These are phyloP conservation scores for Pezicula neosporulosa DNA, from an alignment of 2,329 filamentous ascomycete species.

Conservation along the genomic window DNA sequence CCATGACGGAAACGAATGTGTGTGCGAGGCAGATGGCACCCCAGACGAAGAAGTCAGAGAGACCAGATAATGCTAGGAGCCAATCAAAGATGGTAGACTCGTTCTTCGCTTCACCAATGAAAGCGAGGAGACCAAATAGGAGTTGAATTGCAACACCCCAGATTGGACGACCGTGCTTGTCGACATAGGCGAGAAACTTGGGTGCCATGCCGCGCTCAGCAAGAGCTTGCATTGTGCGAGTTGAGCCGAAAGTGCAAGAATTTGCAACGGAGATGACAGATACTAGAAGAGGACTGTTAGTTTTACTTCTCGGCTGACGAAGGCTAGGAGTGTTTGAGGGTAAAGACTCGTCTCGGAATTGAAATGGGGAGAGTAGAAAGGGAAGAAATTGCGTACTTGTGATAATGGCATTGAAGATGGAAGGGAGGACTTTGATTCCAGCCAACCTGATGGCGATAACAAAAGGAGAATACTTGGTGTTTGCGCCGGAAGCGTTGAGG, in stretches of 20 bases:
- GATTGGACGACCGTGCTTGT: conserved; percentile 55
- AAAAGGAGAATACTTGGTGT: conserved; percentile 36
- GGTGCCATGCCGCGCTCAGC: conserved; percentile 49
- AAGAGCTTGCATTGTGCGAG: conserved; percentile 46
- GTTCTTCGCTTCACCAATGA: conserved; percentile 42
- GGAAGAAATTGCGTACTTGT: conserved; percentile 20
- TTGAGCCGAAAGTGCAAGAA: conserved; percentile 46
- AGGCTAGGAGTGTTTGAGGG: too few species aligned
- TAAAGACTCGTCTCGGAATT: too few species aligned
- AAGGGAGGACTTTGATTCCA: conserved; percentile 43
- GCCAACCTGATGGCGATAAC: conserved; percentile 46
- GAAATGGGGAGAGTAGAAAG: too few species aligned
- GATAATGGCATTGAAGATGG: conserved; percentile 48
- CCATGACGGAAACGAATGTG: conserved; percentile 60
- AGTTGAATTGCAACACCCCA: conserved; percentile 49
- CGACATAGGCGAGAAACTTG: conserved; percentile 53
- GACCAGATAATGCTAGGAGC: conserved; percentile 65
- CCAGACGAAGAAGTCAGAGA: conserved; percentile 72
- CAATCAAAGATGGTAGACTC: conserved; percentile 51
- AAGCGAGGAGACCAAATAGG: conserved; percentile 53
- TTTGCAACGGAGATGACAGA: conserved; percentile 48
- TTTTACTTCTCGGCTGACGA: too few species aligned
- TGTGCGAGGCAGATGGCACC: conserved; percentile 60
- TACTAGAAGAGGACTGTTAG: conserved; percentile 16
- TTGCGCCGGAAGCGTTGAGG: conserved; percentile 16